Evolutionary conservation across 2,329 filamentous ascomycete species (phyloP), one percentile per base, ranked within the genome.

Genomic region (Fusarium sp.): DNA sequence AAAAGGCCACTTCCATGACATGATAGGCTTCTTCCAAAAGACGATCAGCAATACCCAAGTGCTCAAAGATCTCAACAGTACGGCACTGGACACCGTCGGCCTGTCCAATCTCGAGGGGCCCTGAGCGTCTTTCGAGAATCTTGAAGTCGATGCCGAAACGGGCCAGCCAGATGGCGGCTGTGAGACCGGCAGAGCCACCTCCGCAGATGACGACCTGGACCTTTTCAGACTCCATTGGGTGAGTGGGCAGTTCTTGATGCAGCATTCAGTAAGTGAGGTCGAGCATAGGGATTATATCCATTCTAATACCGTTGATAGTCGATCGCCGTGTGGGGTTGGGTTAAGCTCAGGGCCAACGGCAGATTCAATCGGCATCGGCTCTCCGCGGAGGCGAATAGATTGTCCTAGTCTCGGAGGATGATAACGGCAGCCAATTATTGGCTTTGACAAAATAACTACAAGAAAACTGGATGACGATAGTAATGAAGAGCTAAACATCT

Each of bases 1-100:
- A 85, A 52, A 85, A 68, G 1, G 78, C 73, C 53, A 89, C 85
- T 43, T 74, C 89, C 13, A 89, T 79, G 77, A 91, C 85, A 72
- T 88, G 87, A 70, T 90, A 89, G 7, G 85, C 81, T 69, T 91
- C 88, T 49, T 85, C 85, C 82, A 86, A 86, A 0, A 83, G 82
- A 2, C 83, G 78, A 49, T 91, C 83, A 3, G 80, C 85, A 51
- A 92, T 85, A 1, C 86, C 89, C 58, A 92, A 87, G 24, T 85
- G 87, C 66, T 92, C 88, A 54, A 92, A 85, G 7, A 92, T 90
- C 72, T 92, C 88, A 5, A 91, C 78, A 0, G 87, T 90, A 2
- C 88, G 85, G 61, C 83, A 85, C 74, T 91, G 86, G 8, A 77
- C 73, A 8, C 80, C 79, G 55, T 83, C 79, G 32, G 80, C 79